These are phyloP conservation scores for Populus hybrid DNA, from an alignment of 441 rosid species.

Conservation along the genomic window DNA sequence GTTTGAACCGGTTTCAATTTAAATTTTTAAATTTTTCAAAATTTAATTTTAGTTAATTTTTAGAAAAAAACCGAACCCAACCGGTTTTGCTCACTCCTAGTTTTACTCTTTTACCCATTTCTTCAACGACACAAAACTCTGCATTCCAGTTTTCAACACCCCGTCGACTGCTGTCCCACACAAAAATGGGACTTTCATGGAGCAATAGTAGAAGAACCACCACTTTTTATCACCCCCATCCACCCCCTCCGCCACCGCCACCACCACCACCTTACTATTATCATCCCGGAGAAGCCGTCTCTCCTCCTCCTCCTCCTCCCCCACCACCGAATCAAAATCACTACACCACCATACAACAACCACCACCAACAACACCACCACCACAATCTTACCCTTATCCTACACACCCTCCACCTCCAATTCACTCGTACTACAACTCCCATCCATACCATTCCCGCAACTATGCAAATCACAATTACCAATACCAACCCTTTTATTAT, in stretches of 20 bases:
- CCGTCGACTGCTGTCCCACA: background rate
- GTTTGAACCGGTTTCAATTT: too few species aligned
- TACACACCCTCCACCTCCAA: conserved; percentile 35
- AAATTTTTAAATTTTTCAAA: too few species aligned
- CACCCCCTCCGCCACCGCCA: conserved; percentile 23
- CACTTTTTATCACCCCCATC: conserved; percentile 32
- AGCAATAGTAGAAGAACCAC: conserved; percentile 47
- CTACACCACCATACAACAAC: conserved; percentile 14
- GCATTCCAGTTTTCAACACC: background rate
- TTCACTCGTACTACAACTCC: conserved; percentile 33
- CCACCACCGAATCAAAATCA: conserved; percentile 18
- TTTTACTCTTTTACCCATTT: background rate
- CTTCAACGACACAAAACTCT: background rate
- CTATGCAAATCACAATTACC: conserved; percentile 41
- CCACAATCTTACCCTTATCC: conserved; percentile 27
- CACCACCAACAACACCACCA: conserved; percentile 10
- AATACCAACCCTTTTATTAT: conserved; percentile 44
- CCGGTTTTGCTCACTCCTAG: too few species aligned
- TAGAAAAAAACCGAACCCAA: too few species aligned
- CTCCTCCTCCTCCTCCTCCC: conserved; percentile 29
- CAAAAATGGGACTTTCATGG: conserved; percentile 65
- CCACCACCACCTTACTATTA: conserved; percentile 37
- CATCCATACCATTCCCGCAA: conserved; percentile 30
- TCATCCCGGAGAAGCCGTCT: conserved; percentile 22
- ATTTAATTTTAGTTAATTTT: too few species aligned